Conservation (phyloP, 345 rosid genomes). For the Heritiera fomes region DNA sequence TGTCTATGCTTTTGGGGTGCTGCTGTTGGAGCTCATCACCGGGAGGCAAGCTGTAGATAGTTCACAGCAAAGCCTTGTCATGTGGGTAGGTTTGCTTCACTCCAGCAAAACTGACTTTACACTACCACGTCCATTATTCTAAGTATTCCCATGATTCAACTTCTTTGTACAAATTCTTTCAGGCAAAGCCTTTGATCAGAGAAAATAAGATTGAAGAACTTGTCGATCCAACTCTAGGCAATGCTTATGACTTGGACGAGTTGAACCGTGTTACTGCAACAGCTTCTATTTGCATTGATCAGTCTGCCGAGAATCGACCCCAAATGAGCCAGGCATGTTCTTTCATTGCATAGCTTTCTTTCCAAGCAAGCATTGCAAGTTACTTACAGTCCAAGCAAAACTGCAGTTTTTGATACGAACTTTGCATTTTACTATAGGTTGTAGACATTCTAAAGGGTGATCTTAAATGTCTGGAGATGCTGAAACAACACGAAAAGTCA, state of each 20-base stretch:
- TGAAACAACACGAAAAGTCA: constrained; percentile 34
- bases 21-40: constrained; percentile 77
- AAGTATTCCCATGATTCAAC: not conserved
- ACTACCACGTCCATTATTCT: not conserved
- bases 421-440: constrained; percentile 40
- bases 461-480: constrained; percentile 33
- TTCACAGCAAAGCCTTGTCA: constrained; percentile 79
- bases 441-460: constrained; percentile 63
- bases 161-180: not conserved
- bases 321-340: constrained; percentile 74
- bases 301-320: constrained; percentile 61
- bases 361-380: not conserved
- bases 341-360: not conserved
- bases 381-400: constrained; percentile 4
- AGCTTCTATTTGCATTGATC: constrained; percentile 66
- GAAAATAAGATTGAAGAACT: constrained; percentile 51
- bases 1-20: constrained; percentile 87
- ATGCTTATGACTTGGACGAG: constrained; percentile 50
- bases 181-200: constrained; percentile 76
- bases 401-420: not conserved
- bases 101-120: constrained; percentile 17
- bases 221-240: constrained; percentile 62
- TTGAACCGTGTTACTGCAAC: constrained; percentile 44
- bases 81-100: constrained; percentile 67
- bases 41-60: constrained; percentile 81